These are phyloP conservation scores for Pythium periplocum DNA, from an alignment of 352 stramenopile species.

Conservation along the genomic window DNA sequence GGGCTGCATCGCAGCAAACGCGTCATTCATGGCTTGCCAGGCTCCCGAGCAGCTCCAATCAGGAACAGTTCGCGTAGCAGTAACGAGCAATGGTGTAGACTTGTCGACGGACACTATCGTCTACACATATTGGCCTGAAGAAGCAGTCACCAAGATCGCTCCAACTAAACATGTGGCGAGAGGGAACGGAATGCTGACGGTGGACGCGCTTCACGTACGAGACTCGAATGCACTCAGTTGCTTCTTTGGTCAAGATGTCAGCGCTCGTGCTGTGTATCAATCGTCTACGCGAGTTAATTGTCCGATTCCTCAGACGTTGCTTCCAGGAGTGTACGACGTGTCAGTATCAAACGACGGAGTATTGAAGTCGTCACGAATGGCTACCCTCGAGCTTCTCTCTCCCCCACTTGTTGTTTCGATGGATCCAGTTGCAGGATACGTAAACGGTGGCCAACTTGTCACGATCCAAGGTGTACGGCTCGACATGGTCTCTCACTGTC, in stretches of 20 bases:
- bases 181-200: constrained; percentile 21
- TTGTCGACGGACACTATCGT: constrained; percentile 23
- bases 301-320: constrained; percentile 15
- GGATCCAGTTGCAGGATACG: constrained; percentile 19
- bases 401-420: constrained; percentile 43
- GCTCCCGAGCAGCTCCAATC: constrained; percentile 24
- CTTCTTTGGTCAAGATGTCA: constrained; percentile 32
- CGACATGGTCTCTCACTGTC: constrained; percentile 54
- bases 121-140: background rate
- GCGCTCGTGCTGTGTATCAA: constrained; percentile 16
- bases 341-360: constrained; percentile 51
- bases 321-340: constrained; percentile 23
- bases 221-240: constrained; percentile 42
- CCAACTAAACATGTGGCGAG: constrained; percentile 30
- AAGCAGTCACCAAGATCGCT: constrained; percentile 33
- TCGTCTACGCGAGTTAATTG: constrained; percentile 33
- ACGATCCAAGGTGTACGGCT: constrained; percentile 43
- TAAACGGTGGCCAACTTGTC: constrained; percentile 37
- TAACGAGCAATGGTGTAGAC: constrained; percentile 69
- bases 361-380: constrained; percentile 33
- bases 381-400: constrained; percentile 30
- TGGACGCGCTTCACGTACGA: constrained; percentile 33
- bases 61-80: constrained; percentile 24
- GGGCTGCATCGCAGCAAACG: constrained; percentile 6
- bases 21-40: constrained; percentile 36